phyloP scores from a whole-genome alignment of 2,329 filamentous ascomycete species.

The Claviceps africana region DNA sequence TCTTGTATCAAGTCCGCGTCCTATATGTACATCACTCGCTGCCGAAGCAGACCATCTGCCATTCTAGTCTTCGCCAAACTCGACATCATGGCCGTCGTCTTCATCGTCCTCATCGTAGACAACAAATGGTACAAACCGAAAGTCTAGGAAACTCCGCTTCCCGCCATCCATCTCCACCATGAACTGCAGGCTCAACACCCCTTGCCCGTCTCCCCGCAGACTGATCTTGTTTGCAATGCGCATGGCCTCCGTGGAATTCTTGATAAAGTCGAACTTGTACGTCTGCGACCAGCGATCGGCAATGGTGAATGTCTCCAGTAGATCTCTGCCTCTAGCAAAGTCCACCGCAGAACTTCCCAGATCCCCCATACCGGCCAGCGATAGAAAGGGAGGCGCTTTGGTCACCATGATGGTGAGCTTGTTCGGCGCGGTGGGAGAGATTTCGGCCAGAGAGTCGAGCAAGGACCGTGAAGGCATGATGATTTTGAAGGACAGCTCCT shows the following conservation, averaged over 20 bases:
- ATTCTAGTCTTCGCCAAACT: conserved; percentile 5
- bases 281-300: conserved; percentile 46
- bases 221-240: conserved; percentile 83
- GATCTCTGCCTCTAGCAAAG: conserved; percentile 47
- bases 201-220: conserved; percentile 72
- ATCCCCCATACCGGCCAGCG: conserved; percentile 49
- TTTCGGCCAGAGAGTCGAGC: conserved; percentile 57
- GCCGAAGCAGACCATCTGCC: background rate
- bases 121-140: conserved; percentile 62
- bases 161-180: conserved; percentile 77
- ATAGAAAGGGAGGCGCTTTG: conserved; percentile 54
- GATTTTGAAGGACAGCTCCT: conserved; percentile 73
- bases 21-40: background rate
- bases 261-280: conserved; percentile 80
- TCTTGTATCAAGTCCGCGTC: background rate
- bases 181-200: conserved; percentile 87
- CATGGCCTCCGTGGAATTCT: conserved; percentile 85
- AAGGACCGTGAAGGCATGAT: conserved; percentile 76
- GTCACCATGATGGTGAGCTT: conserved; percentile 55
- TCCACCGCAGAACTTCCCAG: conserved; percentile 51
- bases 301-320: conserved; percentile 65
- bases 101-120: conserved; percentile 36
- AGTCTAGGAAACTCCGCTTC: conserved; percentile 63
- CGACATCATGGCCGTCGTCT: background rate
- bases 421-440: conserved; percentile 56